Evolutionary conservation across 169 alveolate species (phyloP).

Genomic region (Eimeria tenella): DNA sequence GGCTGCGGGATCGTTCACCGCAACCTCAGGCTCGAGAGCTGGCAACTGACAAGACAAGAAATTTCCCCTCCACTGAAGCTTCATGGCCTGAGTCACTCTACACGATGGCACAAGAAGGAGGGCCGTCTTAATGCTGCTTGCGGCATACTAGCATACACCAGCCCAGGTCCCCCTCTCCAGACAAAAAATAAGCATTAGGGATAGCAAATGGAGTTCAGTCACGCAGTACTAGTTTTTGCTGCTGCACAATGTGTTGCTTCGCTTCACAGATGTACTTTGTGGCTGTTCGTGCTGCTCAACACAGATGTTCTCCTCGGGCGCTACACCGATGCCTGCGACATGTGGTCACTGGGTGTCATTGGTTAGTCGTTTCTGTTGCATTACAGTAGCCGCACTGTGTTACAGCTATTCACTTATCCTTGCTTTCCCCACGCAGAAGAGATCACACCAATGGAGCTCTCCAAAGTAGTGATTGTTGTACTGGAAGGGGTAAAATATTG

Average conservation of each 20-base stretch:
- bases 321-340: conserved; percentile 81
- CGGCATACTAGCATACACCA: conserved; percentile 61
- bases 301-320: conserved; percentile 79
- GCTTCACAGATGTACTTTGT: background rate
- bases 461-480: too few species aligned
- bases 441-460: too few species aligned
- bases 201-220: too few species aligned
- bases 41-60: conserved; percentile 64
- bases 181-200: background rate
- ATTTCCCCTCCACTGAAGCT: conserved; percentile 41
- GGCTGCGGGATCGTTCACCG: conserved; percentile 67
- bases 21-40: conserved; percentile 58
- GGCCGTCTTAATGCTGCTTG: conserved; percentile 73
- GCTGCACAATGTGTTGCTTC: background rate
- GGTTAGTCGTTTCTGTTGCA: conserved; percentile 62
- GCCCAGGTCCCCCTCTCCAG: conserved; percentile 33
- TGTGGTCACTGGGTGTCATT: conserved; percentile 85
- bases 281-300: background rate
- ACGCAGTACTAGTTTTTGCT: background rate
- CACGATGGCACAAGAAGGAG: conserved; percentile 72
- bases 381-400: too few species aligned
- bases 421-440: too few species aligned
- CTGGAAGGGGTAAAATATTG: too few species aligned
- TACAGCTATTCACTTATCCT: too few species aligned
- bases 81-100: conserved; percentile 63